Evolutionary conservation across 345 rosid genomes (phyloP).

Genomic region (Eucalyptus guilfoylei): DNA sequence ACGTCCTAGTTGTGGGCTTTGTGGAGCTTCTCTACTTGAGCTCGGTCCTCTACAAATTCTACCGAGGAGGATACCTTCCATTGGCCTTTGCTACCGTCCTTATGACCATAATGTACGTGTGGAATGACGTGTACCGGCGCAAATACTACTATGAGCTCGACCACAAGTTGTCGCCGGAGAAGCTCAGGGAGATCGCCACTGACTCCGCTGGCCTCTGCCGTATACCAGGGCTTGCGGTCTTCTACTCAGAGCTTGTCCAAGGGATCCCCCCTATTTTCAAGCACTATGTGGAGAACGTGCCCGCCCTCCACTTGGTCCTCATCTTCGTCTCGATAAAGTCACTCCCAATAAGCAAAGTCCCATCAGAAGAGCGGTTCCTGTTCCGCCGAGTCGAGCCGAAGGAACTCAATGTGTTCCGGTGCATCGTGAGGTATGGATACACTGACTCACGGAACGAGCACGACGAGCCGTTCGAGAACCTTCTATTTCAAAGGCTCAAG

Average conservation of each 20-base stretch:
- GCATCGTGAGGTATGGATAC: conserved; percentile 42
- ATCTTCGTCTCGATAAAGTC: conserved; percentile 35
- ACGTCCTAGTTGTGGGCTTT: background rate
- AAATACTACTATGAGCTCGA: conserved; percentile 33
- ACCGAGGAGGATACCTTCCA: conserved; percentile 37
- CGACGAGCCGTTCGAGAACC: conserved; percentile 14
- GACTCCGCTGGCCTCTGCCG: background rate
- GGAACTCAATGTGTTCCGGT: conserved; percentile 16
- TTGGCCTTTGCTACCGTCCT: conserved; percentile 11
- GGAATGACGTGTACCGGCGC: conserved; percentile 22
- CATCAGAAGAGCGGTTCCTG: conserved; percentile 16
- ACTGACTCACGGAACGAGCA: conserved; percentile 9
- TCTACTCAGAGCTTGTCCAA: conserved; percentile 35
- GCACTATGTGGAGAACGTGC: conserved; percentile 25
- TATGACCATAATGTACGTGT: conserved; percentile 26
- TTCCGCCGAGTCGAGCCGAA: conserved; percentile 15
- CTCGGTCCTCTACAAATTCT: conserved; percentile 34
- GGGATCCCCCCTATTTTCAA: conserved; percentile 30
- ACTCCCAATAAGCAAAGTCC: conserved; percentile 18
- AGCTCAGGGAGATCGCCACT: background rate
- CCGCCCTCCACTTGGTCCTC: conserved; percentile 21
- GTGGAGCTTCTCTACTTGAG: conserved; percentile 25
- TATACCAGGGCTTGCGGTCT: conserved; percentile 30
- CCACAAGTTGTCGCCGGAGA: conserved; percentile 13
- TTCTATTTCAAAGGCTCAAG: conserved; percentile 13